These are phyloP conservation scores for Epichloe uncinata DNA, from an alignment of 2,329 filamentous ascomycete genomes.

Conservation along the genomic window DNA sequence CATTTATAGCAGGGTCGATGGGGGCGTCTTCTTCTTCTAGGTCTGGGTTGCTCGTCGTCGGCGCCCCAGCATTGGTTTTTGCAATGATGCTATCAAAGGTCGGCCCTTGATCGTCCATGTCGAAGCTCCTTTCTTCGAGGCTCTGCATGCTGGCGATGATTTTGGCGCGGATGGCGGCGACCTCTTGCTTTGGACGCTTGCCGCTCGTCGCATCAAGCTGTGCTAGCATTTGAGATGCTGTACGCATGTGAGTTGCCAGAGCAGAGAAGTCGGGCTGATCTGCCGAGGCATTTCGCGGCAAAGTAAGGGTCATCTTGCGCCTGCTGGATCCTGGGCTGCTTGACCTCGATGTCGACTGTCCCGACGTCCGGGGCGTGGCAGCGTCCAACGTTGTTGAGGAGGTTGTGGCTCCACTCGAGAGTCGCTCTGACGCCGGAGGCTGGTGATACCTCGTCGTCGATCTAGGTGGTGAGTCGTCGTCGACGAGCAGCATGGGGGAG, in stretches of 20 bases:
- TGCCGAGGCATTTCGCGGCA: conserved; percentile 37
- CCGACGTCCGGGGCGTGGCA: conserved; percentile 55
- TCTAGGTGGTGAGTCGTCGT: conserved; percentile 28
- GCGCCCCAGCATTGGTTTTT: conserved; percentile 44
- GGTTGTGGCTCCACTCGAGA: conserved; percentile 49
- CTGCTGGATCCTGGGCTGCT: conserved; percentile 46
- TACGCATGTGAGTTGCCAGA: conserved; percentile 75
- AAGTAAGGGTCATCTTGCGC: conserved; percentile 48
- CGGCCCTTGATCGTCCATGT: conserved; percentile 57
- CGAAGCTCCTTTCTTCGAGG: conserved; percentile 73
- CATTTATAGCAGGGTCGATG: conserved; percentile 42
- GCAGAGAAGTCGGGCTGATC: conserved; percentile 74
- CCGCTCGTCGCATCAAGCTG: conserved; percentile 70
- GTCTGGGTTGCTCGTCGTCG: conserved; percentile 27
- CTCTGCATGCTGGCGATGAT: conserved; percentile 88
- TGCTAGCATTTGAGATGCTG: conserved; percentile 75
- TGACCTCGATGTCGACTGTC: conserved; percentile 52
- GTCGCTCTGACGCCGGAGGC: conserved; percentile 31
- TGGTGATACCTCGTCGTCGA: conserved; percentile 16
- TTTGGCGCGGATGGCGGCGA: conserved; percentile 70
- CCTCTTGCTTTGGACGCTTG: conserved; percentile 67
- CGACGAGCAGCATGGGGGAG: conserved; percentile 52
- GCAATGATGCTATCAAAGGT: conserved; percentile 77
- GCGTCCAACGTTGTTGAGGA: conserved; percentile 46
- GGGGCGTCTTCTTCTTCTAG: conserved; percentile 44